phyloP scores from a whole-genome alignment of 352 stramenopile species.

The Hyaloperonospora arabidopsidis region DNA sequence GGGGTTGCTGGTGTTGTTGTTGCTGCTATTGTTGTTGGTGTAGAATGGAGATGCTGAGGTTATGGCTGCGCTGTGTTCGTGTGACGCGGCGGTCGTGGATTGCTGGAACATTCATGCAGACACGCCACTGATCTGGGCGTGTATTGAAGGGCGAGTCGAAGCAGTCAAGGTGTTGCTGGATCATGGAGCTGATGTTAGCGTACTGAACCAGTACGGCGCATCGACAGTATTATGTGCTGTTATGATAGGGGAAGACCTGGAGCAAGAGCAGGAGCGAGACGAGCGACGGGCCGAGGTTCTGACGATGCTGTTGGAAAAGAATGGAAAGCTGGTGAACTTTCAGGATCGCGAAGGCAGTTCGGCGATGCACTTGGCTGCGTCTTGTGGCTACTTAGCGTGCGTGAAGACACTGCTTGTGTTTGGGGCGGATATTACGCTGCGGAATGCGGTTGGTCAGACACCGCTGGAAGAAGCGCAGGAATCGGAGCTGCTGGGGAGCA shows the following conservation, averaged over 20 bases:
- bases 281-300: conserved; percentile 52
- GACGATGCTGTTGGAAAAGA: conserved; percentile 48
- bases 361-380: conserved; percentile 72
- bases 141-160: conserved; percentile 62
- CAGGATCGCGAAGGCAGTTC: conserved; percentile 78
- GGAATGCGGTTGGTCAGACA: conserved; percentile 74
- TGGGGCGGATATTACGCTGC: conserved; percentile 66
- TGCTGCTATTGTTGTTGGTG: not conserved
- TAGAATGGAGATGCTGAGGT: conserved; percentile 62
- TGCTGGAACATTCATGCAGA: conserved; percentile 69
- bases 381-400: conserved; percentile 64
- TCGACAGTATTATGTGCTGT: conserved; percentile 66
- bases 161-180: conserved; percentile 61
- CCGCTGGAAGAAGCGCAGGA: conserved; percentile 70
- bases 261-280: conserved; percentile 41
- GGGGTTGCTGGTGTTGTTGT: not conserved
- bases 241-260: conserved; percentile 69
- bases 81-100: conserved; percentile 49
- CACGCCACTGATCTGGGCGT: conserved; percentile 76
- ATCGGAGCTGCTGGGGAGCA: conserved; percentile 50
- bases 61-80: conserved; percentile 59
- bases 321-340: conserved; percentile 64
- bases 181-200: conserved; percentile 52
- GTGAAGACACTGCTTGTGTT: conserved; percentile 55
- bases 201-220: conserved; percentile 63